Base-by-base conservation (phyloP, 108 stramenopile species). In the Fistulifera solaris region DNA sequence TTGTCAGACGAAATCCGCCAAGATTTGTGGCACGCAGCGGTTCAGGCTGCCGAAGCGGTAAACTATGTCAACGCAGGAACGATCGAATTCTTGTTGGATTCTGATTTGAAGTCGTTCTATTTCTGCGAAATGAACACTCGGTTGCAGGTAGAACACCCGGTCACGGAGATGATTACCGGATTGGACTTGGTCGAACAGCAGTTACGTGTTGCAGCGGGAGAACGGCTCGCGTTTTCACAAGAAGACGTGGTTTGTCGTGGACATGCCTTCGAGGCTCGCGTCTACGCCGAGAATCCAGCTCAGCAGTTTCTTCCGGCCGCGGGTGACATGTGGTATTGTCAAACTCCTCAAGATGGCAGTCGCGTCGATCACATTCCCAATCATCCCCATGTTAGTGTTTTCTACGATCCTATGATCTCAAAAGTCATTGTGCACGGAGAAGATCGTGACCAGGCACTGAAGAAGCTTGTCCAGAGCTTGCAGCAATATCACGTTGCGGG, bases 71-170 rank as follows among this genome's bases (percentile, higher is more conserved):
- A 68, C 22, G 98, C 98, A 1, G 98, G 98, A 40, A 99, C 98
- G 5, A 95, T 99, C 27, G 98, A 99, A 65, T 92, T 99, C 61
- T 69, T 99, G 41, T 77, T 93, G 56, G 96, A 94, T 47, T 24
- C 15, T 1, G 67, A 89, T 40, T 61, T 77, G 21, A 63, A 87
- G 52, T 85, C 93, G 61, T 98, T 98, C 60, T 99, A 95, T 59
- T 99, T 99, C 72, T 74, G 96, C 16, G 98, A 99, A 83, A 99
- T 99, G 98, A 98, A 83, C 62, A 93, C 90, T 4, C 68, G 96
- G 17, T 72, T 95, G 21, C 93, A 96, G 56, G 96, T 95, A 27
- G 98, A 99, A 60, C 98, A 99, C 77, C 96, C 96, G 25, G 81
- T 99, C 13, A 97, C 96, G 0, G 98, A 99, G 70, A 61, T 74